A percentile compares a stretch with the other conserved stretches of the same genome.
These are phyloP conservation scores for Boletus reticulatus DNA, from an alignment of 768 basidiomycete genomes.

Conservation along the genomic window DNA sequence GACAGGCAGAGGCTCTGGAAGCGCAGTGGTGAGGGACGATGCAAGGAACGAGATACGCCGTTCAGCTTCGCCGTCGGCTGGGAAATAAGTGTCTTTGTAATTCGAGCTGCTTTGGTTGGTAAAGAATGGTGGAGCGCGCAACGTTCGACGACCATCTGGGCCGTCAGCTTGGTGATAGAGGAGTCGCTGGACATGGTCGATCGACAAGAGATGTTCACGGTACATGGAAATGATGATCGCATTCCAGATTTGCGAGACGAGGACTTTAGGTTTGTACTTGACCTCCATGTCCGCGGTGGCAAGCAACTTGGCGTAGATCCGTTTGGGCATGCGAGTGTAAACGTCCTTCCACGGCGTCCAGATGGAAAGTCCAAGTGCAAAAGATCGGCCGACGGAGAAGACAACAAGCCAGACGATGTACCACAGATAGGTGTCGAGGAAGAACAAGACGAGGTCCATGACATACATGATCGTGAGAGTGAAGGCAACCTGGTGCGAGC, in stretches of 20 bases:
- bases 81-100: constrained; percentile 86
- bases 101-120: constrained; percentile 80
- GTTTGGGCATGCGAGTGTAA: constrained; percentile 92
- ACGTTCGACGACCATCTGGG: constrained; percentile 82
- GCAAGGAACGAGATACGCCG: constrained; percentile 99
- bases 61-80: constrained; percentile 90
- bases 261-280: constrained; percentile 99
- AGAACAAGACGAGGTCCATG: constrained; percentile 98
- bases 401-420: constrained; percentile 99
- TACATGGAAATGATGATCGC: constrained; percentile 99
- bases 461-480: constrained; percentile 97
- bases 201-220: constrained; percentile 94
- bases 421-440: constrained; percentile 99
- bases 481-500: constrained; percentile 91
- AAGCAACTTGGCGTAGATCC: constrained; percentile 95
- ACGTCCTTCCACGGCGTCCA: constrained; percentile 99
- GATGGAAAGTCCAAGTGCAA: constrained; percentile 90
- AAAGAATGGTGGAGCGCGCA: constrained; percentile 98
- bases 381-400: constrained; percentile 88
- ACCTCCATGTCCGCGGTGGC: constrained; percentile 98
- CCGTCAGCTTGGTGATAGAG: constrained; percentile 96
- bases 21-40: constrained; percentile 91
- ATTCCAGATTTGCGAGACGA: constrained; percentile 99
- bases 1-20: constrained; percentile 93
- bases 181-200: constrained; percentile 96